Evolutionary conservation across 352 stramenopile species (phyloP).

Genomic region (Globisporangium takayamanum): DNA sequence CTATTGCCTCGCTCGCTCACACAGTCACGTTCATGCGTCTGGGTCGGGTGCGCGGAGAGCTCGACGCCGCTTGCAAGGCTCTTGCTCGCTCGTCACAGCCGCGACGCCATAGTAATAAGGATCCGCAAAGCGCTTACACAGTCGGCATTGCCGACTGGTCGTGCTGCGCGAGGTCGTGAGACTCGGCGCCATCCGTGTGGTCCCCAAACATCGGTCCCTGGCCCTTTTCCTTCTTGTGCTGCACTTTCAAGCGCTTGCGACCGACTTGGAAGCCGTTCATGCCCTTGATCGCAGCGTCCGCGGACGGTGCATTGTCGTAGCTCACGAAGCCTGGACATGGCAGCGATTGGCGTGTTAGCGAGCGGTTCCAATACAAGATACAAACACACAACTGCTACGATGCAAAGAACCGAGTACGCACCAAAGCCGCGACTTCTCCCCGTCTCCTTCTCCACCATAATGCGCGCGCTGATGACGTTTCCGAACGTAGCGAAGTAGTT

Average conservation of each 20-base stretch:
- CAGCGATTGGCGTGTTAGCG: background rate
- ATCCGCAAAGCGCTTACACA: conserved; percentile 19
- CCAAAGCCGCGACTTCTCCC: conserved; percentile 91
- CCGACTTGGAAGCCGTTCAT: conserved; percentile 96
- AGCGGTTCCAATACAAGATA: background rate
- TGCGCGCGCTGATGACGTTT: conserved; percentile 93
- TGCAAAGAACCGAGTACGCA: conserved; percentile 26
- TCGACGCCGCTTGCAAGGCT: background rate
- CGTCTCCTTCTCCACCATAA: conserved; percentile 96
- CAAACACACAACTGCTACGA: background rate
- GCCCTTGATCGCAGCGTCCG: conserved; percentile 90
- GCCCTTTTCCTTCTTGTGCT: conserved; percentile 92
- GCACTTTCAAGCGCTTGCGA: conserved; percentile 95
- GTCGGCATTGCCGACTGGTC: conserved; percentile 24
- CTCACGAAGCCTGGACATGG: conserved; percentile 90
- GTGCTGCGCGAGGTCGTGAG: conserved; percentile 32
- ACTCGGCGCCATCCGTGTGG: conserved; percentile 31
- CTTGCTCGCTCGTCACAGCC: background rate
- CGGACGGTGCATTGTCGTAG: conserved; percentile 91
- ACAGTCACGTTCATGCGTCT: too few relatives aligned
- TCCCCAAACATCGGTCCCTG: conserved; percentile 64
- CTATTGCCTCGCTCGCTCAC: too few relatives aligned
- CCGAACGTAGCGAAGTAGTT: conserved; percentile 94
- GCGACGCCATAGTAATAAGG: conserved; percentile 8
- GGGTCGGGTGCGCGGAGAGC: background rate